These are phyloP conservation scores for Ophiostoma pallidulum DNA, from an alignment of 2,329 filamentous ascomycete genomes.

Conservation along the genomic window DNA sequence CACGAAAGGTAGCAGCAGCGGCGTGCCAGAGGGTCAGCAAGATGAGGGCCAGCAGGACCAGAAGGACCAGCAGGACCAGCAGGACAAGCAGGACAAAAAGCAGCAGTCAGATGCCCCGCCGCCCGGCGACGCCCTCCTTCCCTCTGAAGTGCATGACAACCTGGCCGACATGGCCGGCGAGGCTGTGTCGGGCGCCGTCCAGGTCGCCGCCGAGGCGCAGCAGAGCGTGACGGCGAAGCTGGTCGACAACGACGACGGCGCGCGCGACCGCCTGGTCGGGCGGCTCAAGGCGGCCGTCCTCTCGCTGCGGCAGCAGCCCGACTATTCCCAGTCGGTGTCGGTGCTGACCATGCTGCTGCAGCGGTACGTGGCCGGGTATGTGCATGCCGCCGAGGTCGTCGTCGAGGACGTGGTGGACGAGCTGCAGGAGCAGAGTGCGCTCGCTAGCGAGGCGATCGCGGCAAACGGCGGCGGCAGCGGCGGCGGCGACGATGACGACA, in stretches of 20 bases:
- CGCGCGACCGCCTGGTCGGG: conserved; percentile 45
- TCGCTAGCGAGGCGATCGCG: not conserved
- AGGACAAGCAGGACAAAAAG: no score
- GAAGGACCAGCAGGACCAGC: no score
- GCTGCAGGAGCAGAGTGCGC: not conserved
- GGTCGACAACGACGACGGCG: conserved; percentile 60
- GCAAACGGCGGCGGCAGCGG: conserved; percentile 26
- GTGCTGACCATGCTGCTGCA: conserved; percentile 66
- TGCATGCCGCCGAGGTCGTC: conserved; percentile 59
- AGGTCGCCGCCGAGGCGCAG: conserved; percentile 49
- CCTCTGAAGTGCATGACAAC: conserved; percentile 39
- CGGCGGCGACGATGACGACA: conserved; percentile 32
- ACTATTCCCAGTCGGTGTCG: conserved; percentile 82
- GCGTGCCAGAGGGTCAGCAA: no score
- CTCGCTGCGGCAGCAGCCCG: conserved; percentile 63
- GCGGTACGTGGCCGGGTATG: conserved; percentile 70
- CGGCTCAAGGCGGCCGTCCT: conserved; percentile 68
- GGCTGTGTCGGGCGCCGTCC: conserved; percentile 42
- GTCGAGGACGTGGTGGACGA: conserved; percentile 47
- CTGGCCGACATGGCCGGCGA: conserved; percentile 44
- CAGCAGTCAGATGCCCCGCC: no score
- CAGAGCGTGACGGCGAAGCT: conserved; percentile 67
- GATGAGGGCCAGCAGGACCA: no score
- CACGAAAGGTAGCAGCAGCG: not conserved
- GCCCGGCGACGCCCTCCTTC: not conserved